These are phyloP conservation scores for Aspergillus kassunensis DNA, from an alignment of 495 filamentous ascomycete genomes.

Conservation along the genomic window DNA sequence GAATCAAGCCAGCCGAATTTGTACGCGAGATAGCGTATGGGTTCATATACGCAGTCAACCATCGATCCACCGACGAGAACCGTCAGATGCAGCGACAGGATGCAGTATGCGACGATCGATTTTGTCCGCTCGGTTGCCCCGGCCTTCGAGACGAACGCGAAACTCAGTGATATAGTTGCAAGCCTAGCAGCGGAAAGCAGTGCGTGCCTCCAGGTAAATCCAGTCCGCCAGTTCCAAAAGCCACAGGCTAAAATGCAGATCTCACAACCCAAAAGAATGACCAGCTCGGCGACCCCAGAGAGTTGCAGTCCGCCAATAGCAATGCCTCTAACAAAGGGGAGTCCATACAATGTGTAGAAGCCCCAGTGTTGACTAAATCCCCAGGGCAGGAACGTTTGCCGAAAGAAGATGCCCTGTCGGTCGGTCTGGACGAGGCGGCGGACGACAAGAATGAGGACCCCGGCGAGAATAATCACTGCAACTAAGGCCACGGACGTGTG, in stretches of 20 bases:
- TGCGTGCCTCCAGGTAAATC: background rate
- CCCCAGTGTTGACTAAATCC: background rate
- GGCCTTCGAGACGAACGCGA: conserved; percentile 6
- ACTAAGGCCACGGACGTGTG: conserved; percentile 11
- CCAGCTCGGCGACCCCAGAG: conserved; percentile 9
- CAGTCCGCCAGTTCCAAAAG: background rate
- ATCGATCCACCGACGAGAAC: conserved; percentile 1
- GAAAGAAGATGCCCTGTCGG: background rate
- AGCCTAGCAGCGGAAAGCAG: conserved; percentile 3
- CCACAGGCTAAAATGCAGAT: conserved; percentile 1
- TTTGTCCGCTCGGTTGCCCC: conserved; percentile 1
- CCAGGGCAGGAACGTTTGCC: background rate
- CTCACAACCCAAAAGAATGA: conserved; percentile 9
- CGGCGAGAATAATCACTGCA: background rate
- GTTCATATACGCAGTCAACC: background rate
- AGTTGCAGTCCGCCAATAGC: conserved; percentile 11
- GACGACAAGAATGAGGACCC: background rate
- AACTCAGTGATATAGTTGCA: conserved; percentile 4
- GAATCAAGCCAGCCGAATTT: background rate
- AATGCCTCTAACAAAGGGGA: conserved; percentile 14
- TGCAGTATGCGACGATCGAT: conserved; percentile 8
- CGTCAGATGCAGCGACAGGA: conserved; percentile 4
- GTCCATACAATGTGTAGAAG: conserved; percentile 9
- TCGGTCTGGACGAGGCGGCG: background rate
- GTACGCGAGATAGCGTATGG: background rate